Evolutionary conservation across 257 asterid genomes (phyloP).

Genomic region (Solanum arcanum): DNA sequence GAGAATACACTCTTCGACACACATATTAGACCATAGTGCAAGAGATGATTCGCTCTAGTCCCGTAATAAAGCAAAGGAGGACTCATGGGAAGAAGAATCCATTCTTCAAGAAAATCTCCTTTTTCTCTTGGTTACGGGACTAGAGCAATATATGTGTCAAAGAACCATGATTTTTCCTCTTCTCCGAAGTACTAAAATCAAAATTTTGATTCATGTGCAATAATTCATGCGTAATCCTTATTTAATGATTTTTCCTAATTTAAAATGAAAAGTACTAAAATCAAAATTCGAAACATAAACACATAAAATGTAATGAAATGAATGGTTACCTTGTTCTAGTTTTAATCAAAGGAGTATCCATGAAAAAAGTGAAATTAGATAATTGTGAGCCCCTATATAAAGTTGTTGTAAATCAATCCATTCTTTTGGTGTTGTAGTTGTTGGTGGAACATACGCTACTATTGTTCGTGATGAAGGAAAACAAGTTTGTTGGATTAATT

Average conservation of each 20-base stretch:
- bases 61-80: no score
- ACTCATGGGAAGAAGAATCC: no score
- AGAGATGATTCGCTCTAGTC: no score
- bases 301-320: not conserved
- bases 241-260: not conserved
- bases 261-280: not conserved
- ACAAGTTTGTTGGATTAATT: not conserved
- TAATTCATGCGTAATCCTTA: not conserved
- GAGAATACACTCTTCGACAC: no score
- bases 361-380: not conserved
- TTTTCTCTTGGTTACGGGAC: no score
- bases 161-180: no score
- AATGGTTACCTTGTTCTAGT: not conserved
- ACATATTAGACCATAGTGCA: no score
- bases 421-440: not conserved
- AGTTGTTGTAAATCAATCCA: not conserved
- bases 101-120: no score
- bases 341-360: no score
- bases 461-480: not conserved
- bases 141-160: no score
- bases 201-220: not conserved
- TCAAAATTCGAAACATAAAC: no score
- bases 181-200: no score
- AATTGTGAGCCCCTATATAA: not conserved
- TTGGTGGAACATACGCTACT: not conserved